A percentile compares a stretch with the other conserved stretches of the same genome.
phyloP scores from a whole-genome alignment of 73 alveolate species.

The Blepharisma stoltei region DNA sequence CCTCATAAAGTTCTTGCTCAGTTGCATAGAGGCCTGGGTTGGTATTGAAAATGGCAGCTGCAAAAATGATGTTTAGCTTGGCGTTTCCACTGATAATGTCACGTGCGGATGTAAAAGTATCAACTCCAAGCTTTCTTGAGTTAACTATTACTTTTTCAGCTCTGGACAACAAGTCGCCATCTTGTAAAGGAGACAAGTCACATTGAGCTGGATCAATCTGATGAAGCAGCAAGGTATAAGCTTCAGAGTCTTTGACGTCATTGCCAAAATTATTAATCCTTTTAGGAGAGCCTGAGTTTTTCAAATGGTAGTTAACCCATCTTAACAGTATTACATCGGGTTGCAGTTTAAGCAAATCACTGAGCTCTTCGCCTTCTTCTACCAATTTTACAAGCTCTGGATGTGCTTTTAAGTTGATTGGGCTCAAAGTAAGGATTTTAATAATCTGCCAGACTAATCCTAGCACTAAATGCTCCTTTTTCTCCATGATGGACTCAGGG shows the following conservation, averaged over 20 bases:
- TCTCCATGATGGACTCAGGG: constrained; percentile 79
- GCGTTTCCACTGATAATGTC: constrained; percentile 78
- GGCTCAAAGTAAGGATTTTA: constrained; percentile 43
- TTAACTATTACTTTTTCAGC: constrained; percentile 71
- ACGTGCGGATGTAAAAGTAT: constrained; percentile 72
- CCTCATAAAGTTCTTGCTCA: constrained; percentile 75
- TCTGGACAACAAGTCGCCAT: constrained; percentile 68
- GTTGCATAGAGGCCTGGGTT: constrained; percentile 90
- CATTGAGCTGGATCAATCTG: constrained; percentile 73
- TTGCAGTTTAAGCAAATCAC: constrained; percentile 80
- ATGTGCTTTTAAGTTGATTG: constrained; percentile 71
- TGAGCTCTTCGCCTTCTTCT: constrained; percentile 86
- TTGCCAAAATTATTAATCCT: constrained; percentile 69
- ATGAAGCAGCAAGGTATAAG: constrained; percentile 63
- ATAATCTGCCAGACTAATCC: constrained; percentile 92
- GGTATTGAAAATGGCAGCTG: constrained; percentile 89
- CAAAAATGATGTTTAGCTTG: constrained; percentile 84
- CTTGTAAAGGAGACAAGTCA: constrained; percentile 57
- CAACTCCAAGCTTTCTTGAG: constrained; percentile 82
- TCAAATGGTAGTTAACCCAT: constrained; percentile 92
- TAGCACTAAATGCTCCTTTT: constrained; percentile 71
- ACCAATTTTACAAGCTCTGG: constrained; percentile 88
- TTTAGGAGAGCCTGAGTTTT: constrained; percentile 71
- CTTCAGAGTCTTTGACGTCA: constrained; percentile 57
- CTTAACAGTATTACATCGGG: constrained; percentile 86